Evolutionary conservation across 148 eudicot genomes (phyloP).

Genomic region (Rhododendron mucronatum): DNA sequence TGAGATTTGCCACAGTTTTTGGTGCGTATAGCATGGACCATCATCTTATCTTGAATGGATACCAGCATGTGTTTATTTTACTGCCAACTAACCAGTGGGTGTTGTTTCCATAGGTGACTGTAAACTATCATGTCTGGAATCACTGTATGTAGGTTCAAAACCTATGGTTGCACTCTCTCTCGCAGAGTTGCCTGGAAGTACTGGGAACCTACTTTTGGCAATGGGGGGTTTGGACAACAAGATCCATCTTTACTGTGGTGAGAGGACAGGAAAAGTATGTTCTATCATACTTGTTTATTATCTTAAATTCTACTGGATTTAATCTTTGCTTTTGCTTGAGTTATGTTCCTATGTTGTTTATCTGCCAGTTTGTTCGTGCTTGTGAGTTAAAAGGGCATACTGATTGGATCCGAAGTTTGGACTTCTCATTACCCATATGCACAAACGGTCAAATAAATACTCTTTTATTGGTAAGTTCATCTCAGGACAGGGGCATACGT

Average conservation of each 20-base stretch:
- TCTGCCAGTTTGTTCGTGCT: conserved; percentile 66
- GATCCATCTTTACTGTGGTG: conserved; percentile 82
- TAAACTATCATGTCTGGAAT: conserved; percentile 54
- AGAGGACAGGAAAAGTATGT: conserved; percentile 74
- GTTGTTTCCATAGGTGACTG: conserved; percentile 53
- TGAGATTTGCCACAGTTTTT: background rate
- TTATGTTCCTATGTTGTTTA: background rate
- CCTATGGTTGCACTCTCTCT: conserved; percentile 90
- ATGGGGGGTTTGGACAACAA: conserved; percentile 95
- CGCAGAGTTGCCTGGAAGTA: conserved; percentile 63
- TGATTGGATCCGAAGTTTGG: conserved; percentile 93
- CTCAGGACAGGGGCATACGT: conserved; percentile 85
- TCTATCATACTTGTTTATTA: background rate
- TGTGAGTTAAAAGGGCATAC: conserved; percentile 95
- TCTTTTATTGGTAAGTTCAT: conserved; percentile 78
- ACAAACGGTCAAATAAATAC: conserved; percentile 36
- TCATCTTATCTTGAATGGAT: background rate
- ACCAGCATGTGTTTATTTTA: background rate
- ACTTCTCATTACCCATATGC: conserved; percentile 76
- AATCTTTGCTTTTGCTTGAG: conserved; percentile 1
- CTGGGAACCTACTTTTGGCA: conserved; percentile 60
- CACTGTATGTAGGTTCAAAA: conserved; percentile 63
- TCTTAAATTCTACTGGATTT: background rate
- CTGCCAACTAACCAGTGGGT: background rate
- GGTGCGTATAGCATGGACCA: background rate